These are phyloP conservation scores for Colletotrichum sp. DNA, from an alignment of 2,329 filamentous ascomycete genomes.

Conservation along the genomic window DNA sequence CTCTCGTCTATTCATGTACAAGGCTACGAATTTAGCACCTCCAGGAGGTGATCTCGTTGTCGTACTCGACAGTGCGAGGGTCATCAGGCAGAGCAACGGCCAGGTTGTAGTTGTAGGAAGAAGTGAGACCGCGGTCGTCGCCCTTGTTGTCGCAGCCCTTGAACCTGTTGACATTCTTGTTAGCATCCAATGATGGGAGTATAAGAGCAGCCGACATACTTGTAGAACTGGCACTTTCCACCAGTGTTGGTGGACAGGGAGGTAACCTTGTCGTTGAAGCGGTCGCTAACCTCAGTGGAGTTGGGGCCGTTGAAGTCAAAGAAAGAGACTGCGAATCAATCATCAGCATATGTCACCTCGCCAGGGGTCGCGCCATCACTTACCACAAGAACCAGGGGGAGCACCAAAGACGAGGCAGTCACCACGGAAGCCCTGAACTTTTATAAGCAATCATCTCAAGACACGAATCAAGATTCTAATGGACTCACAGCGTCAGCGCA, in stretches of 20 bases:
- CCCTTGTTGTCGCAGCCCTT: slow-evolving; percentile 15
- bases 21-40: not conserved
- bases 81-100: not conserved
- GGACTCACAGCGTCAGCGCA: not conserved
- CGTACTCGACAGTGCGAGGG: slow-evolving; percentile 10
- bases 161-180: not conserved
- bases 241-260: slow-evolving; percentile 13
- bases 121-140: slow-evolving; percentile 13
- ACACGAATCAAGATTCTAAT: not conserved
- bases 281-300: not conserved
- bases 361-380: not conserved
- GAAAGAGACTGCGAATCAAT: not conserved
- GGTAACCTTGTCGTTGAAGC: slow-evolving; percentile 2
- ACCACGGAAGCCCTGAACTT: slow-evolving; percentile 10
- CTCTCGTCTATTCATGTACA: not conserved
- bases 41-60: slow-evolving; percentile 12
- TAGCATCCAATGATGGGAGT: not conserved
- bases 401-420: slow-evolving; percentile 9
- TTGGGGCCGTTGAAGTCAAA: not conserved
- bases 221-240: slow-evolving; percentile 13
- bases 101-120: slow-evolving; percentile 13
- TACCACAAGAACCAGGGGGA: not conserved
- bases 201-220: not conserved
- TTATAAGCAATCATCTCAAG: not conserved
- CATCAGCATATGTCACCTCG: not conserved